Percentiles rank a stretch among this genome's conserved stretches.
These are phyloP conservation scores for Lasiosphaeria ovina DNA, from an alignment of 495 filamentous ascomycete species.

Conservation along the genomic window DNA sequence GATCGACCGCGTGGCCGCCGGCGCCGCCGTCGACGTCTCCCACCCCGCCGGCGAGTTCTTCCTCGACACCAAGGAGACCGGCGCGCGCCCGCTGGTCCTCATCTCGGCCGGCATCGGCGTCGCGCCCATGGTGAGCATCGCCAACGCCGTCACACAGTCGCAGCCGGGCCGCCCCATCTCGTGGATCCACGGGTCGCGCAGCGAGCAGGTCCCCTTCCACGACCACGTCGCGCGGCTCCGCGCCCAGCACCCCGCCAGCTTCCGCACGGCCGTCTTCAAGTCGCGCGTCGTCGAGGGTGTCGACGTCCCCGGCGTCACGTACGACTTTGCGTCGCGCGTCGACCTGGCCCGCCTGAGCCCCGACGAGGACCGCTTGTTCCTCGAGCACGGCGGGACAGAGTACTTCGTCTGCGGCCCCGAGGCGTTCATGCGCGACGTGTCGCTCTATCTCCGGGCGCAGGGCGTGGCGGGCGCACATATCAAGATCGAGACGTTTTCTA, in stretches of 20 bases:
- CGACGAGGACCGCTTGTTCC: conserved; percentile 43
- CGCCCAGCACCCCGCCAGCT: conserved; percentile 29
- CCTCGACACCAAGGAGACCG: conserved; percentile 45
- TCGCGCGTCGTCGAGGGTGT: conserved; percentile 30
- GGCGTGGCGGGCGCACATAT: conserved; percentile 56
- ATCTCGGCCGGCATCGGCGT: conserved; percentile 70
- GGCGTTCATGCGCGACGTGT: conserved; percentile 61
- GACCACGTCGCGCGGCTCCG: conserved; percentile 46
- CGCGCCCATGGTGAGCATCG: conserved; percentile 65
- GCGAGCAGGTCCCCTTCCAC: conserved; percentile 46
- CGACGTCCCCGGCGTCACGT: conserved; percentile 55
- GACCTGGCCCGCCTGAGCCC: conserved; percentile 52
- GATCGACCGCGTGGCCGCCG: conserved; percentile 58
- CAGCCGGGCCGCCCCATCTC: conserved; percentile 49
- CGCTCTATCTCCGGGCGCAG: conserved; percentile 45
- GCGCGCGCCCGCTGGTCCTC: conserved; percentile 56
- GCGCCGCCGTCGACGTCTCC: conserved; percentile 60
- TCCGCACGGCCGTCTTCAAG: conserved; percentile 43
- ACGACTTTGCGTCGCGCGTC: conserved; percentile 54
- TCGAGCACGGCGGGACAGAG: conserved; percentile 51
- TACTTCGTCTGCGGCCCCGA: conserved; percentile 72
- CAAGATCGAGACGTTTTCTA: conserved; percentile 68
- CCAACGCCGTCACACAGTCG: conserved; percentile 54
- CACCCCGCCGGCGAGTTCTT: conserved; percentile 72
- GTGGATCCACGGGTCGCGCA: conserved; percentile 62